A percentile compares a stretch with the other conserved stretches of the same genome.
These are phyloP conservation scores for Bonnemaisonia californica DNA, from an alignment of 31 red algal genomes.

Conservation along the genomic window DNA sequence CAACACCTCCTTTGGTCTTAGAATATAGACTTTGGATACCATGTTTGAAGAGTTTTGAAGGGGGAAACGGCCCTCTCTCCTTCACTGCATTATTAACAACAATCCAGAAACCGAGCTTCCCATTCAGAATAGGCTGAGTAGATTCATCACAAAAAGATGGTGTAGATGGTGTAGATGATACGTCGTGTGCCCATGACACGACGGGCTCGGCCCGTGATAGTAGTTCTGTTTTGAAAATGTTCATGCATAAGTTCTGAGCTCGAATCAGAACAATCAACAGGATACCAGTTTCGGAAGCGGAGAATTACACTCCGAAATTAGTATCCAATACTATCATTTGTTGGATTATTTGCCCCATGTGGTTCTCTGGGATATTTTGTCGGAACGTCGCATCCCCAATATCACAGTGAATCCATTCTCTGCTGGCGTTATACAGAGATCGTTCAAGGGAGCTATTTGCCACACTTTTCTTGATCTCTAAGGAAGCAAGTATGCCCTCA, in stretches of 20 bases:
- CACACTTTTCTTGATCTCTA: conserved; percentile 16
- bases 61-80: neutral
- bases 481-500: neutral
- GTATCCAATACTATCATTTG: neutral
- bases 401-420: too few relatives aligned
- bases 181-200: too few relatives aligned
- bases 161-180: too few relatives aligned
- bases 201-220: too few relatives aligned
- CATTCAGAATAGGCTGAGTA: too few relatives aligned
- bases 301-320: conserved; percentile 4
- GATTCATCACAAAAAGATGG: too few relatives aligned
- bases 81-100: conserved; percentile 5
- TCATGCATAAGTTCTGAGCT: neutral
- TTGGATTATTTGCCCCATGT: conserved; percentile 9
- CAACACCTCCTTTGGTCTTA: conserved; percentile 13
- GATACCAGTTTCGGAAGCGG: conserved; percentile 5
- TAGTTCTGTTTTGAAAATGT: neutral
- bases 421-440: too few relatives aligned
- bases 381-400: neutral
- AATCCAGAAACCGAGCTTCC: too few relatives aligned
- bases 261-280: neutral
- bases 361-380: neutral
- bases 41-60: conserved; percentile 22
- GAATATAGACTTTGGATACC: conserved; percentile 2
- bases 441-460: neutral